Evolutionary conservation across 345 rosid species (phyloP).

Genomic region (Brassica incana): DNA sequence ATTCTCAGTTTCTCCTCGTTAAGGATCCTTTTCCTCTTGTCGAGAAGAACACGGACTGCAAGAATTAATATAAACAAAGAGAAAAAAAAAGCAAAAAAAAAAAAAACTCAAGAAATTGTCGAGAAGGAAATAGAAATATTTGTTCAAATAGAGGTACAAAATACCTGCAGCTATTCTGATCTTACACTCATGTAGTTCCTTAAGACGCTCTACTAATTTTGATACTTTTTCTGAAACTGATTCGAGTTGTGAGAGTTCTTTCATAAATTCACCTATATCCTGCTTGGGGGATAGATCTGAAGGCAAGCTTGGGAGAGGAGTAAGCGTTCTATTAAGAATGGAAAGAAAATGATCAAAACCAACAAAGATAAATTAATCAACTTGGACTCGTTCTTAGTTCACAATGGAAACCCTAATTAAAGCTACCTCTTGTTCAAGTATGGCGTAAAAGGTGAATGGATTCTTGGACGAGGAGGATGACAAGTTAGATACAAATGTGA

Average conservation of each 20-base stretch:
- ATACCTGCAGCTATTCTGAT: not conserved
- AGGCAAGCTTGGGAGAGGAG: not conserved
- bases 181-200: not conserved
- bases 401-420: not conserved
- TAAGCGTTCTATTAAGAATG: not conserved
- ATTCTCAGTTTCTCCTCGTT: not conserved
- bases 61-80: not conserved
- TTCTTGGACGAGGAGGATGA: not conserved
- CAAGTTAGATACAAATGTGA: not conserved
- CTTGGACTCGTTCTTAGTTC: not conserved
- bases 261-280: not conserved
- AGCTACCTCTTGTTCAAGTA: not conserved
- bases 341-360: not conserved
- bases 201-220: not conserved
- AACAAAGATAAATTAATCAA: not conserved
- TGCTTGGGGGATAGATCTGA: not conserved
- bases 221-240: not conserved
- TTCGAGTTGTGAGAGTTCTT: not conserved
- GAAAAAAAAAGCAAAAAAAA: not conserved
- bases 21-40: not conserved
- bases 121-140: not conserved
- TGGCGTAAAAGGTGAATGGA: not conserved
- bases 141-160: not conserved
- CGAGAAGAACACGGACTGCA: not conserved
- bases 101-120: not conserved